Evolutionary conservation across 2,329 filamentous ascomycete genomes (phyloP).

Genomic region (Nigrospora sphaerica): DNA sequence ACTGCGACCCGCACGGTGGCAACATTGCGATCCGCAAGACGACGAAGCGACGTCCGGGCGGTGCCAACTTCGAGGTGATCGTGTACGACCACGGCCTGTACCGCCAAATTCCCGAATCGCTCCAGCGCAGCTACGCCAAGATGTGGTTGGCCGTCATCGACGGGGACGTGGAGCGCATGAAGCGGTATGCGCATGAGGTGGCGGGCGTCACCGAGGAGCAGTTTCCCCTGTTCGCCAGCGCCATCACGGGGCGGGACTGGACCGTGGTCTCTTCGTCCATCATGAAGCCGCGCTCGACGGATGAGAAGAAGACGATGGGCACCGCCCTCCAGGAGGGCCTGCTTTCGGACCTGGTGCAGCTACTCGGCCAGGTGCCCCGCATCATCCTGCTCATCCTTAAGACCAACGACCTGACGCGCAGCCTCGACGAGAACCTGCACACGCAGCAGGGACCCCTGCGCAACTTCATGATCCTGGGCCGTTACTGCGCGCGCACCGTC

Average conservation of each 20-base stretch:
- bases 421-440: constrained; percentile 83
- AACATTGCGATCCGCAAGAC: constrained; percentile 91
- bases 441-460: constrained; percentile 61
- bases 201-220: constrained; percentile 83
- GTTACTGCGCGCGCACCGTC: constrained; percentile 61
- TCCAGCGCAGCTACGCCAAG: constrained; percentile 86
- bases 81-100: constrained; percentile 97
- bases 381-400: constrained; percentile 95
- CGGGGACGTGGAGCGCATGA: constrained; percentile 78
- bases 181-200: constrained; percentile 79
- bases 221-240: constrained; percentile 91
- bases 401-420: constrained; percentile 93
- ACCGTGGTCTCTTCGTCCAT: constrained; percentile 61
- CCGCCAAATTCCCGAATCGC: constrained; percentile 72
- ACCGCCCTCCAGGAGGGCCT: constrained; percentile 80
- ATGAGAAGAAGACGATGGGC: constrained; percentile 83
- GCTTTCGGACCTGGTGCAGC: constrained; percentile 77
- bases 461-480: constrained; percentile 60
- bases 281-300: constrained; percentile 52
- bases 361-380: constrained; percentile 81
- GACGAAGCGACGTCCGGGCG: constrained; percentile 42
- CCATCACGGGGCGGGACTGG: constrained; percentile 92
- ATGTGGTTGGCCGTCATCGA: constrained; percentile 96
- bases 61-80: constrained; percentile 85
- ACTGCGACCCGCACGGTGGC: constrained; percentile 95